phyloP scores from a whole-genome alignment of 2,329 filamentous ascomycete genomes.

The Sodiomyces alkalinus region DNA sequence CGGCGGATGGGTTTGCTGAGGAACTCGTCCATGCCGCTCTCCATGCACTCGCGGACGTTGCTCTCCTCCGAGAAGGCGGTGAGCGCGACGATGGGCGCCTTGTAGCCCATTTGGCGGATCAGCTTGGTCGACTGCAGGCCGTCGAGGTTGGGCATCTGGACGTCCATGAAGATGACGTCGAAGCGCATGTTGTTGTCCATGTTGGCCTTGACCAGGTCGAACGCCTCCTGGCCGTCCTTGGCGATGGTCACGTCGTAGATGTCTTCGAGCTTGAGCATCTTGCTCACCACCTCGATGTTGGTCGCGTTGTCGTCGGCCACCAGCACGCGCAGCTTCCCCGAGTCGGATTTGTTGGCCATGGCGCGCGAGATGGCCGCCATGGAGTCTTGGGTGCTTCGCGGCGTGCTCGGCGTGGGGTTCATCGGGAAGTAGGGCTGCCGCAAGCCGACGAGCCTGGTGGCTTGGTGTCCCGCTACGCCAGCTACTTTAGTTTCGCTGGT shows the following conservation, averaged over 20 bases:
- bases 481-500: slow-evolving; percentile 16
- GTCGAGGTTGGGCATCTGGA: slow-evolving; percentile 89
- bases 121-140: slow-evolving; percentile 74
- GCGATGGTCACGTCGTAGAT: slow-evolving; percentile 83
- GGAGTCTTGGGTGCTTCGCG: slow-evolving; percentile 37
- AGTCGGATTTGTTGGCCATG: slow-evolving; percentile 42
- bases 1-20: slow-evolving; percentile 61
- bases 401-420: slow-evolving; percentile 17
- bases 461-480: slow-evolving; percentile 53
- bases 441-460: slow-evolving; percentile 59
- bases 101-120: slow-evolving; percentile 77
- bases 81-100: slow-evolving; percentile 74
- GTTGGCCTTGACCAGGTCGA: slow-evolving; percentile 68
- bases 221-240: slow-evolving; percentile 74
- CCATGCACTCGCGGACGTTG: slow-evolving; percentile 74
- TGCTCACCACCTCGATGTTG: slow-evolving; percentile 42
- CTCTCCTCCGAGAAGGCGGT: slow-evolving; percentile 85
- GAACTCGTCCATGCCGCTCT: slow-evolving; percentile 87
- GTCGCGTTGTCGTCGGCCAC: slow-evolving; percentile 60
- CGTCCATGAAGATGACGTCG: slow-evolving; percentile 90
- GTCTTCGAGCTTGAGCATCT: slow-evolving; percentile 59
- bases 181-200: slow-evolving; percentile 62
- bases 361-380: slow-evolving; percentile 50
- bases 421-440: slow-evolving; percentile 67
- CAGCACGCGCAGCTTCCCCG: slow-evolving; percentile 58